Evolutionary conservation across 306 rosid genomes (phyloP).

Genomic region (Abrus precatorius): DNA sequence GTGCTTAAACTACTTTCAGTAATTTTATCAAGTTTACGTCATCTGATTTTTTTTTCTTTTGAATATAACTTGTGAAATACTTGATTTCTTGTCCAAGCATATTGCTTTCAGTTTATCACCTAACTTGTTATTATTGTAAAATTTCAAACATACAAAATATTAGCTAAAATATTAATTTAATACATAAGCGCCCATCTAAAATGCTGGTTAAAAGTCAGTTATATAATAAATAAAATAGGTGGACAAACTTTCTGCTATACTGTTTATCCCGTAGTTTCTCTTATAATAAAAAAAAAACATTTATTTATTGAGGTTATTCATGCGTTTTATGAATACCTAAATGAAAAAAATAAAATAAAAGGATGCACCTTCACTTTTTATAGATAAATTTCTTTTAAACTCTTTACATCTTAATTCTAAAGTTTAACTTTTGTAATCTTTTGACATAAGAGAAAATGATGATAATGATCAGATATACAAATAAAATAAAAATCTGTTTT

Average conservation of each 20-base stretch:
- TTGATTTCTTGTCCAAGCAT: background rate
- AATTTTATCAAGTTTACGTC: background rate
- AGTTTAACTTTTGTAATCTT: background rate
- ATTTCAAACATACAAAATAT: background rate
- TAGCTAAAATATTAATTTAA: background rate
- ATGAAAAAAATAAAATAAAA: background rate
- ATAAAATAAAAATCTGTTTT: background rate
- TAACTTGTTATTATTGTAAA: background rate
- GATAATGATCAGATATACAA: background rate
- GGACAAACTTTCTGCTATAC: background rate
- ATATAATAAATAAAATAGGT: background rate
- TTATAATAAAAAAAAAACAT: background rate
- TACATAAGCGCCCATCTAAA: background rate
- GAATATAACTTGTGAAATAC: background rate
- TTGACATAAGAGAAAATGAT: background rate
- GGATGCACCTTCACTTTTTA: background rate
- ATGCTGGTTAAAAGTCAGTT: background rate
- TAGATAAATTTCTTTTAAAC: background rate
- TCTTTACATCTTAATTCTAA: background rate
- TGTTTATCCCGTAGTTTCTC: background rate
- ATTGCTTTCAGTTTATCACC: conserved; percentile 6
- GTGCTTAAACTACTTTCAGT: background rate
- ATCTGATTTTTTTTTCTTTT: background rate
- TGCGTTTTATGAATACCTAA: background rate
- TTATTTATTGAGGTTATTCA: background rate